Evolutionary conservation across 2,329 filamentous ascomycete genomes (phyloP), one percentile per base, ranked within the genome.

Genomic region (Neonectria hederae): DNA sequence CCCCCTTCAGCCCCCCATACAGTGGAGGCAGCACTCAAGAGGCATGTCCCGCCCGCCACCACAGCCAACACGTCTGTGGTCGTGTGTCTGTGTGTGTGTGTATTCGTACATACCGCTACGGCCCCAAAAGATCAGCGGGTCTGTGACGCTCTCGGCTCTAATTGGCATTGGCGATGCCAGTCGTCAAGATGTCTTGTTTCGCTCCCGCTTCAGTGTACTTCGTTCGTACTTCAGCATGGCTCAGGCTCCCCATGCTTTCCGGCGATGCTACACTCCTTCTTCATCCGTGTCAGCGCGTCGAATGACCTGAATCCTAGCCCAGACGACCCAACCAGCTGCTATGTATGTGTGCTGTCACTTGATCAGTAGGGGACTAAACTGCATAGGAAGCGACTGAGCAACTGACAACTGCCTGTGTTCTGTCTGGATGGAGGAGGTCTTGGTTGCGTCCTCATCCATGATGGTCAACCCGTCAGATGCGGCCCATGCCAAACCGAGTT

Each of bases 21-120:
- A 57, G 53, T 63, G 55, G 62, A 62, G 43, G 54, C 62, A 59
- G 28, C 63, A 62, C 28, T 40, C 53, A 57, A 65, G 57, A 59
- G 53, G 59, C 66, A 67, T 65, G 56, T 60, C 57, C 60, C 59
- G 51, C 64, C 64, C 59, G 54, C 54, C 66, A 63, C 38, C 66
- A 63, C 38, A 52, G 54, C 65, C 65, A 71, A 57, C 63, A 65
- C 52, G 63, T 51, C 43, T 19, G 43, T 65, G 62, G 48, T 57
- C 56, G 40, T 60, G 62, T 60, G 28, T 54, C 40, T 54, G 46
- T 52, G 2, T 28, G 58, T 42, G 54, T 42, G 55, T 35, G 45
- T 48, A 19, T 45, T 45, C 24, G 45, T 49, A 26, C 45, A 17
- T 30, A 49, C 45, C 49, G 28, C 21, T 53, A 38, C 49, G 32